These are phyloP conservation scores for Alternaria arborescens DNA, from an alignment of 2,329 filamentous ascomycete genomes.

Conservation along the genomic window DNA sequence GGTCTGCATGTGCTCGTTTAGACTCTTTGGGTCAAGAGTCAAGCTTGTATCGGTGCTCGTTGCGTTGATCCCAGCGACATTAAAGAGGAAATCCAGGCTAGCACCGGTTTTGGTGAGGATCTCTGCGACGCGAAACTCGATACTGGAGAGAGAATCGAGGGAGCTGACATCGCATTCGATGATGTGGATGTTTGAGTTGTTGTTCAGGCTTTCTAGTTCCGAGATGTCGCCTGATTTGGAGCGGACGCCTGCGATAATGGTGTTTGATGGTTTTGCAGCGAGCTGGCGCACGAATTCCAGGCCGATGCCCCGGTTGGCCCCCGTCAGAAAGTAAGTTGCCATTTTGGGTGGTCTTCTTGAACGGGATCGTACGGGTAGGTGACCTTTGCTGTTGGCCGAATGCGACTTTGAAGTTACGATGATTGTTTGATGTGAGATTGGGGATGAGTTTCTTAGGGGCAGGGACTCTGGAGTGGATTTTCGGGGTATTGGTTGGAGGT, in stretches of 20 bases:
- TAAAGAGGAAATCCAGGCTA: slow-evolving; percentile 55
- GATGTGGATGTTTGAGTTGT: slow-evolving; percentile 46
- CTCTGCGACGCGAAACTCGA: slow-evolving; percentile 47
- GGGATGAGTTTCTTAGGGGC: slow-evolving; percentile 7
- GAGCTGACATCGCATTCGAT: slow-evolving; percentile 53
- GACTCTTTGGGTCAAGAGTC: slow-evolving; percentile 48
- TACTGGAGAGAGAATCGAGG: slow-evolving; percentile 42
- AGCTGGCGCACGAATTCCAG: slow-evolving; percentile 45
- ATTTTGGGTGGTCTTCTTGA: slow-evolving; percentile 24
- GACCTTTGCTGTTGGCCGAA: background rate
- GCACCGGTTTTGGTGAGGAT: slow-evolving; percentile 44
- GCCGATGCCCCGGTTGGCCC: slow-evolving; percentile 45
- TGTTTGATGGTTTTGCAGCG: slow-evolving; percentile 42
- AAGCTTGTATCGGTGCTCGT: slow-evolving; percentile 50
- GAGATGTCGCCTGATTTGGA: slow-evolving; percentile 40
- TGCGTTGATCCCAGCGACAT: slow-evolving; percentile 55
- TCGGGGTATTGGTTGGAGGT: slow-evolving; percentile 1
- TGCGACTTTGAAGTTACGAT: slow-evolving; percentile 4
- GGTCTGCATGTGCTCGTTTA: slow-evolving; percentile 54
- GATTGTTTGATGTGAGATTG: slow-evolving; percentile 12
- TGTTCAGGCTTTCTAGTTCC: slow-evolving; percentile 38
- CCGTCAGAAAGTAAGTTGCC: slow-evolving; percentile 46
- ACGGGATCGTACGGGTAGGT: background rate
- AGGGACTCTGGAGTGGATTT: slow-evolving; percentile 1
- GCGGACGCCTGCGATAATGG: slow-evolving; percentile 54